Base-by-base conservation (phyloP, 2,329 filamentous ascomycete species). In the Zymoseptoria brevis region DNA sequence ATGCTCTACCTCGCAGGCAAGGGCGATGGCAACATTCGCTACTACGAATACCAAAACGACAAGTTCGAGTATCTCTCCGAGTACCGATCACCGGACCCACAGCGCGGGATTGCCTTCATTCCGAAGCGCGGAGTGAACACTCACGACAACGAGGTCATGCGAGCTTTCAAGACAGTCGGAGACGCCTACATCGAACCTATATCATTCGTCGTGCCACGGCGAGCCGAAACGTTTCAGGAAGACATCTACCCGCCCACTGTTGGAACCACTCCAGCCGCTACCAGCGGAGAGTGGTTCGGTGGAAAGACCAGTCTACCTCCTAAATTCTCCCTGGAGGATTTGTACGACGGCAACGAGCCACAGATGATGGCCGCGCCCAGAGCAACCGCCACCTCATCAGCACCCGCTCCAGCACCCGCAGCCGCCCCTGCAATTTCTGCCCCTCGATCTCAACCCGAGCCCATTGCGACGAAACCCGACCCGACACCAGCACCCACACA, bases 11-110 rank as follows among this genome's bases (percentile, higher is more conserved):
- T 99, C 72, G 94, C 94, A 69, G 94, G 94, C 73, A 97, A 97
- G 80, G 94, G 93, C 75, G 94, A 99, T 73, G 94, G 94, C 71
- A 99, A 99, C 77, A 99, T 99, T 72, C 92, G 94, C 64, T 99
- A 99, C 81, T 99, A 89, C 75, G 94, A 99, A 77, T 96, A 95
- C 72, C 89, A 95, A 73, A 96, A 97, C 77, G 93, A 97, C 81
- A 96, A 96, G 76, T 96, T 99, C 73, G 93, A 99, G 76, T 96
- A 89, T 76, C 80, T 99, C 57, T 95, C 91, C 64, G 93, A 97
- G 75, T 94, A 97, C 82, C 96, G 96, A 77, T 97, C 94, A n/a
- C 80, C 81, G 48, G 94, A 99, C 65, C 93, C 94, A 30, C 94
- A 99, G 78, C 86, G 94, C 72, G 94, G 94, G 68, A 83, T 99